Evolutionary conservation across 441 rosid species (phyloP).

Genomic region (Omphalea diandra): DNA sequence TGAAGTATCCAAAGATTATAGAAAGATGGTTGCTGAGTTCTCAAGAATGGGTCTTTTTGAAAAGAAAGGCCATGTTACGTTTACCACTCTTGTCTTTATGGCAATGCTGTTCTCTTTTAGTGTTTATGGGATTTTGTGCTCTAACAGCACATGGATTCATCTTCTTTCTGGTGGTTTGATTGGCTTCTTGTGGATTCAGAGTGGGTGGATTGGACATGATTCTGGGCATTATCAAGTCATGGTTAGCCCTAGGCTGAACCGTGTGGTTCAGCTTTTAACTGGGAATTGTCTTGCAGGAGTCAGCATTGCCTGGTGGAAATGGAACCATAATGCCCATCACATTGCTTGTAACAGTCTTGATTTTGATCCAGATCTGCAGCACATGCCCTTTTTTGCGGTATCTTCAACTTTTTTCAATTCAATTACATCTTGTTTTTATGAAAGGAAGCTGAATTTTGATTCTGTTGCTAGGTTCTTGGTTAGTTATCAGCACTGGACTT

Average conservation of each 20-base stretch:
- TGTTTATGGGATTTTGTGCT: constrained; percentile 44
- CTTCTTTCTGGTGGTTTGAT: constrained; percentile 40
- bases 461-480: constrained; percentile 45
- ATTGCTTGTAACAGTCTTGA: constrained; percentile 69
- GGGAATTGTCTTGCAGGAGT: constrained; percentile 71
- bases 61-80: constrained; percentile 46
- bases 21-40: constrained; percentile 48
- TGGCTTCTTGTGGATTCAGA: constrained; percentile 64
- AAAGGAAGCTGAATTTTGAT: constrained; percentile 58
- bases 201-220: constrained; percentile 77
- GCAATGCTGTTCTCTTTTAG: constrained; percentile 38
- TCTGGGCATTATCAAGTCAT: constrained; percentile 61
- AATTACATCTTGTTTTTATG: constrained; percentile 49
- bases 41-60: constrained; percentile 52
- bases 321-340: constrained; percentile 70
- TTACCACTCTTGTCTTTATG: constrained; percentile 29
- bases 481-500: constrained; percentile 66
- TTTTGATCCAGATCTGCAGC: constrained; percentile 72
- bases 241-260: constrained; percentile 30
- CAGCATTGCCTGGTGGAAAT: constrained; percentile 75
- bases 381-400: constrained; percentile 67
- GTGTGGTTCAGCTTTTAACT: constrained; percentile 45
- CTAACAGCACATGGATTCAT: constrained; percentile 38
- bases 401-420: constrained; percentile 56
- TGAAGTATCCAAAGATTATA: constrained; percentile 53